Percentiles rank a stretch among this genome's conserved stretches.
Evolutionary conservation across 805 yeast genomes (phyloP).

Genomic region (Wickerhamomyces rabaulensis): DNA sequence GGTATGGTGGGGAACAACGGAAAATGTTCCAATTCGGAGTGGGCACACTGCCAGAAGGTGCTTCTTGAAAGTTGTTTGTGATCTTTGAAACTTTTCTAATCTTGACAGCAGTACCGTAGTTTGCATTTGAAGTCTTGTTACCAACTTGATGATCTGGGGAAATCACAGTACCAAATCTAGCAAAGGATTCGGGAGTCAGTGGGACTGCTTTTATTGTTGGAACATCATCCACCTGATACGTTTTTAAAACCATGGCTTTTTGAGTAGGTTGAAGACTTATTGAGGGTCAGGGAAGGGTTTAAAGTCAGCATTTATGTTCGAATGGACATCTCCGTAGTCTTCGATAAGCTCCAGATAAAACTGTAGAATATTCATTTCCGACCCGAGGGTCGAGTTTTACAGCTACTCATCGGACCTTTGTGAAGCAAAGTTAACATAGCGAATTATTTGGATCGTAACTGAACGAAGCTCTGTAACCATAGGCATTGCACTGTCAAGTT

Average conservation of each 20-base stretch:
- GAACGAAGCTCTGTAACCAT: too few species aligned
- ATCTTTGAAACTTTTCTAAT: constrained; percentile 69
- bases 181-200: constrained; percentile 62
- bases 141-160: constrained; percentile 70
- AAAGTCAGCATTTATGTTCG: neutral
- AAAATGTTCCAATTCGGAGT: constrained; percentile 79
- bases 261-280: neutral
- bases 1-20: constrained; percentile 73
- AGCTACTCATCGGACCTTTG: neutral
- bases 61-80: constrained; percentile 41
- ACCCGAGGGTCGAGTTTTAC: neutral
- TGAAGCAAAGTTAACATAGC: neutral
- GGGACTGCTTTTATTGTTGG: constrained; percentile 36
- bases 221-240: constrained; percentile 26
- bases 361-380: neutral
- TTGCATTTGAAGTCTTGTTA: constrained; percentile 51
- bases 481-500: neutral
- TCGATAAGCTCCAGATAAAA: neutral
- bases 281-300: neutral
- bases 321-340: neutral
- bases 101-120: constrained; percentile 91
- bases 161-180: constrained; percentile 68
- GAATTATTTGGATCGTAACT: too few species aligned
- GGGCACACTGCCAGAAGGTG: constrained; percentile 43
- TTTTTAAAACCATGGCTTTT: constrained; percentile 27